Base-by-base conservation (phyloP, 2,329 filamentous ascomycete genomes). In the Zymoseptoria brevis region DNA sequence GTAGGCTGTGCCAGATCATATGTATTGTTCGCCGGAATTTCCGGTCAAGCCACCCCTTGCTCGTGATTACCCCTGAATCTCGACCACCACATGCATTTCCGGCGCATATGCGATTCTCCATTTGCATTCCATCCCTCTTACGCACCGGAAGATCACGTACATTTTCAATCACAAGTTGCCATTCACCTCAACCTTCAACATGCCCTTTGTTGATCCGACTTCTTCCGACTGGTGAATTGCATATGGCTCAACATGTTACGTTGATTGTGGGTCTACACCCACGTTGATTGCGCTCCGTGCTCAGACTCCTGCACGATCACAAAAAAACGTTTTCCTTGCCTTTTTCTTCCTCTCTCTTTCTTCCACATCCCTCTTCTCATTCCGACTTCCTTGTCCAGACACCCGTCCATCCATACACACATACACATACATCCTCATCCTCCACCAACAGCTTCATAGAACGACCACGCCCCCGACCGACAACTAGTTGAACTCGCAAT, bases 61-160 rank as follows among this genome's bases (percentile, higher is more conserved):
- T 13, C 16, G 35, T 16, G 35, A 16, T 41, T 41, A 13, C 35
- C 35, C 35, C 16, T 41, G 35, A 29, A 29, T 8, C 26, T 8
- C 26, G 26, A 29, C 26, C 26, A 29, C 4, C 26, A 1, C 26
- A 29, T 29, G 4, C 6, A 29, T 8, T 29, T 8, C 8, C 7
- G 26, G 7, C 26, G 26, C 26, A 29, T 29, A 29, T 8, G 6
- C 26, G 26, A 1, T 29, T 29, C 35, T 6, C 5, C 13, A 7
- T 16, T n/a, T 3, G 35, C 2, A 16, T 16, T 0, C 35, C 1
- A 0, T 16, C 16, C 13, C 13, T n/a, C n/a, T n/a, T n/a, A 1
- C 4, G 35, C 1, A 45, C 5, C 13, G 6, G 2, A 1, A 45
- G 5, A 6, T 45, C 35, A 45, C 35, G 35, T 2, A 45, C 16